Conservation (phyloP, 2,329 filamentous ascomycete species). For the Sordariomycetes sp. region DNA sequence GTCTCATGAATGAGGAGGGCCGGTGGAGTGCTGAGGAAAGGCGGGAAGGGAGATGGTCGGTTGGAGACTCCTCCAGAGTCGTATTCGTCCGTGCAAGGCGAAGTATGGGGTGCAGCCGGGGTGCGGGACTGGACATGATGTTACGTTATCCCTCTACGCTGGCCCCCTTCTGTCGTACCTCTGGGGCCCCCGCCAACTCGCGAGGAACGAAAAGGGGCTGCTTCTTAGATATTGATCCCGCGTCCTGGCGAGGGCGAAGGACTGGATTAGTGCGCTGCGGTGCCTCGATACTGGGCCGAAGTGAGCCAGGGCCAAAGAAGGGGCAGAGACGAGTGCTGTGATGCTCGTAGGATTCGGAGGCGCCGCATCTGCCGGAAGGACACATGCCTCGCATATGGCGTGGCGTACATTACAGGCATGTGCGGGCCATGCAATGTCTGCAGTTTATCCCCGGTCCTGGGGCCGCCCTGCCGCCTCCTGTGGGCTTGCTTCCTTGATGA, state of each 20-base stretch:
- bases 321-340: background rate
- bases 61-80: too few species aligned
- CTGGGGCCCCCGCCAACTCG: too few species aligned
- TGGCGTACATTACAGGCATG: background rate
- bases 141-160: too few species aligned
- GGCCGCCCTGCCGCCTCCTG: background rate
- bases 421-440: conserved; percentile 2
- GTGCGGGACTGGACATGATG: too few species aligned
- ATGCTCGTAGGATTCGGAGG: background rate
- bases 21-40: background rate
- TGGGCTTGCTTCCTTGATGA: background rate
- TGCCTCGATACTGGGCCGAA: too few species aligned
- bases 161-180: too few species aligned
- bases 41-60: background rate
- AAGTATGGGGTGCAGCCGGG: too few species aligned
- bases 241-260: too few species aligned
- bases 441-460: background rate
- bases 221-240: too few species aligned
- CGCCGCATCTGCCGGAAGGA: background rate
- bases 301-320: background rate
- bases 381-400: conserved; percentile 1
- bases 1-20: background rate
- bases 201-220: too few species aligned
- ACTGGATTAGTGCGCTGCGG: too few species aligned
- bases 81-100: too few species aligned